Percentiles rank a stretch among this genome's conserved stretches.
These are phyloP conservation scores for Penicillium goetzii DNA, from an alignment of 495 filamentous ascomycete species.

Conservation along the genomic window DNA sequence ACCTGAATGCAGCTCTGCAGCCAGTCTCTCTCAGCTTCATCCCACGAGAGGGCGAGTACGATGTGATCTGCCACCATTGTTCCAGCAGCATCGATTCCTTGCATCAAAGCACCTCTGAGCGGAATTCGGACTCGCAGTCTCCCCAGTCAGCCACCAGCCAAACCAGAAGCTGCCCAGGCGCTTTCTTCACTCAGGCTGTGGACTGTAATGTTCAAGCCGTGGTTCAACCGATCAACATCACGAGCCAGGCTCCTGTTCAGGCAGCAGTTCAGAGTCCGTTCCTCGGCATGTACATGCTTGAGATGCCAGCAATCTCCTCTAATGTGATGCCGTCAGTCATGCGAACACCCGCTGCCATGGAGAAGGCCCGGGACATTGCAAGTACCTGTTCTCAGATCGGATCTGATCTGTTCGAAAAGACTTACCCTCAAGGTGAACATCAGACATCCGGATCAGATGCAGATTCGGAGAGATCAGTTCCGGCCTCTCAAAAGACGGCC, in stretches of 20 bases:
- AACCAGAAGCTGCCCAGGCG: slow-evolving; percentile 16
- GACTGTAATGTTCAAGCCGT: background rate
- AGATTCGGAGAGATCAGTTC: slow-evolving; percentile 3
- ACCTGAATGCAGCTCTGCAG: slow-evolving; percentile 27
- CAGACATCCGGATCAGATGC: slow-evolving; percentile 4
- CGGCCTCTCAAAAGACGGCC: background rate
- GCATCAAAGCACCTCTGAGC: slow-evolving; percentile 38
- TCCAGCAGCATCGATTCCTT: slow-evolving; percentile 31
- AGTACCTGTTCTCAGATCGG: slow-evolving; percentile 6
- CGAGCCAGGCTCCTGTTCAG: slow-evolving; percentile 23
- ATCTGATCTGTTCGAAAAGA: slow-evolving; percentile 4
- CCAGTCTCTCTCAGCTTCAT: slow-evolving; percentile 29
- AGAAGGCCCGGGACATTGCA: slow-evolving; percentile 5
- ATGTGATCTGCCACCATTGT: slow-evolving; percentile 45
- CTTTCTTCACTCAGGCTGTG: background rate
- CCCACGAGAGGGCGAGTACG: slow-evolving; percentile 43
- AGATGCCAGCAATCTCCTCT: slow-evolving; percentile 2
- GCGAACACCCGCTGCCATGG: slow-evolving; percentile 3
- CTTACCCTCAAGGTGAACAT: background rate
- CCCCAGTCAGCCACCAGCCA: slow-evolving; percentile 7
- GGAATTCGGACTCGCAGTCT: slow-evolving; percentile 20
- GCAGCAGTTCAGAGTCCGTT: slow-evolving; percentile 24
- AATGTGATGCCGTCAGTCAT: slow-evolving; percentile 8
- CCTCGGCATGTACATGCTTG: slow-evolving; percentile 27
- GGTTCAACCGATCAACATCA: background rate